phyloP scores from a whole-genome alignment of 2,329 filamentous ascomycete species.

The Stagonosporopsis vannaccii region DNA sequence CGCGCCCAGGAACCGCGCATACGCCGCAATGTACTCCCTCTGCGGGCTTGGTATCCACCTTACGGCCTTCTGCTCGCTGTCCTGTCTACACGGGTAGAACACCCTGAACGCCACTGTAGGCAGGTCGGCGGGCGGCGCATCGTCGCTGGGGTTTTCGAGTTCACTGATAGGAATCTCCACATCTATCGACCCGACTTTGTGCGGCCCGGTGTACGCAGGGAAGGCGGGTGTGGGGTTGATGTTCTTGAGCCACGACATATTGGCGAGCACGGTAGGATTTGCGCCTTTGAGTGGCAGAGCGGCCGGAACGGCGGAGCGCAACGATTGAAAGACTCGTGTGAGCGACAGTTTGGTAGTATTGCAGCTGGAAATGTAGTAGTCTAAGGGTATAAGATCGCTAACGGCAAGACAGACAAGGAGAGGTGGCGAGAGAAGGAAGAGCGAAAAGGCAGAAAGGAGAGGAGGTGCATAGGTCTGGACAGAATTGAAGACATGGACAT shows the following conservation, averaged over 20 bases:
- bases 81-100: conserved; percentile 70
- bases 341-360: conserved; percentile 38
- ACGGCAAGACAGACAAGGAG: not conserved
- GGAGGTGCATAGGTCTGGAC: conserved; percentile 10
- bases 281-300: conserved; percentile 18
- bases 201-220: conserved; percentile 76
- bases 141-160: conserved; percentile 58
- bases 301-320: conserved; percentile 25
- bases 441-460: not conserved
- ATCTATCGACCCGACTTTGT: conserved; percentile 80
- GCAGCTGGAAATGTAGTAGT: not conserved
- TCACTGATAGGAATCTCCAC: conserved; percentile 75
- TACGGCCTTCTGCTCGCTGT: conserved; percentile 63
- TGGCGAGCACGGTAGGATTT: conserved; percentile 17
- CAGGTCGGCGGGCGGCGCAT: conserved; percentile 61
- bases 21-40: conserved; percentile 74
- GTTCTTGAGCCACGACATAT: conserved; percentile 53
- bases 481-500: conserved; percentile 22
- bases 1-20: conserved; percentile 77
- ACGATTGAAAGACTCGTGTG: conserved; percentile 32
- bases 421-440: not conserved
- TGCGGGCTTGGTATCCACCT: conserved; percentile 83
- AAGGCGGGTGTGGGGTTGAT: conserved; percentile 76
- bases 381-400: conserved; percentile 5
- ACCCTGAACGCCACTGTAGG: conserved; percentile 80